Conservation (phyloP, 106 monocot species). For the Platanthera zijinensis region DNA sequence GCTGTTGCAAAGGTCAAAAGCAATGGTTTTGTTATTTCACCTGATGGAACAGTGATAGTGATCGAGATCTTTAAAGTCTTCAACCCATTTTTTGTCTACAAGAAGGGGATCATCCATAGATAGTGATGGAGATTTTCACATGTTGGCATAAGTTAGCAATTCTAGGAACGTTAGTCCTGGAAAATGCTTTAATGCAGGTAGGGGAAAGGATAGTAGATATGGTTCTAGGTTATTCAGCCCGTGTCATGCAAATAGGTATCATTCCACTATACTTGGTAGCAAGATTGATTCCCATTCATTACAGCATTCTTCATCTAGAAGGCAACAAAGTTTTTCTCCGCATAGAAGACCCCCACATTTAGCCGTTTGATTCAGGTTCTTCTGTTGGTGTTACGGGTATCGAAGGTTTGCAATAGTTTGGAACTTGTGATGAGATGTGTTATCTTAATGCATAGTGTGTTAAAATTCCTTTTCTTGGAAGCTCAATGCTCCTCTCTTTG, state of each 20-base stretch:
- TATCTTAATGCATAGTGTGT: no score
- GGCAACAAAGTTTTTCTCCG: constrained; percentile 49
- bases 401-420: no score
- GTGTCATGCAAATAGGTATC: constrained; percentile 24
- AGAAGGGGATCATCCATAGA: constrained; percentile 37
- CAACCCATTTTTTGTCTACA: constrained; percentile 11
- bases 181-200: constrained; percentile 14
- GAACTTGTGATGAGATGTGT: no score
- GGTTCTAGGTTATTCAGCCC: constrained; percentile 13
- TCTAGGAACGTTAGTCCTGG: constrained; percentile 45
- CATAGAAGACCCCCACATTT: constrained; percentile 26
- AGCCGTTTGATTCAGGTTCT: no score
- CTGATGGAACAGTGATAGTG: constrained; percentile 61
- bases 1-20: constrained; percentile 71
- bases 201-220: constrained; percentile 27
- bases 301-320: constrained; percentile 20
- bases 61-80: constrained; percentile 17
- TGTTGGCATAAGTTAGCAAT: background rate
- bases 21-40: constrained; percentile 77
- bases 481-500: no score
- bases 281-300: constrained; percentile 10
- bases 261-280: constrained; percentile 18
- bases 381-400: no score
- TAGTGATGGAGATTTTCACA: constrained; percentile 26
- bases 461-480: no score